These are phyloP conservation scores for Pholiota conissans DNA, from an alignment of 768 basidiomycete genomes.

Conservation along the genomic window DNA sequence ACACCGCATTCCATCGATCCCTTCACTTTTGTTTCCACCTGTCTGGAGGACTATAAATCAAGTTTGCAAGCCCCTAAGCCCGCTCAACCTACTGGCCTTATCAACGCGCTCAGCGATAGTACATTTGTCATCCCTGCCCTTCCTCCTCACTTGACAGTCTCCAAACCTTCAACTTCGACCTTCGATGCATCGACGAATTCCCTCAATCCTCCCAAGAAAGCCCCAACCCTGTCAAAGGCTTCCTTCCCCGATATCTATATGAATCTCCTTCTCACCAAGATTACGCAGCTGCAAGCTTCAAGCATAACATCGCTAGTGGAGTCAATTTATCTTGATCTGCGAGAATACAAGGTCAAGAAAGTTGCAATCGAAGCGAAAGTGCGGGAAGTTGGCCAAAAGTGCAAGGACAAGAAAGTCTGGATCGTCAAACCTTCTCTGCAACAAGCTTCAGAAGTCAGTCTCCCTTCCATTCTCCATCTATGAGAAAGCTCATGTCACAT, in stretches of 20 bases:
- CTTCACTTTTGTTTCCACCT: constrained; percentile 66
- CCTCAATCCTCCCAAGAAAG: constrained; percentile 27
- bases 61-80: constrained; percentile 22
- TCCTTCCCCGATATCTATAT: constrained; percentile 71
- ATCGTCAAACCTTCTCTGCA: constrained; percentile 50
- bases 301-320: constrained; percentile 72
- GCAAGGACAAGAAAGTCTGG: constrained; percentile 75
- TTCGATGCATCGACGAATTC: constrained; percentile 11
- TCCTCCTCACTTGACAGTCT: constrained; percentile 33
- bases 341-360: constrained; percentile 75
- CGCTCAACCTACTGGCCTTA: constrained; percentile 4
- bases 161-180: constrained; percentile 15
- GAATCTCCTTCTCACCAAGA: constrained; percentile 59
- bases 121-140: constrained; percentile 50
- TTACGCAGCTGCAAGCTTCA: constrained; percentile 56
- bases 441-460: constrained; percentile 19
- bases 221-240: constrained; percentile 44
- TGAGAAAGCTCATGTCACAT: not conserved
- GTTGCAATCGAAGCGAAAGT: constrained; percentile 82
- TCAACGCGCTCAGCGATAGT: constrained; percentile 18
- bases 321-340: constrained; percentile 68
- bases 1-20: constrained; percentile 74
- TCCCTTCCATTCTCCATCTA: not conserved
- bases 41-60: constrained; percentile 36
- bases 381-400: constrained; percentile 73